Percentiles rank a stretch among this genome's conserved stretches.
These are phyloP conservation scores for Vitis hybrid DNA, from an alignment of 177 flowering plant species.

Conservation along the genomic window DNA sequence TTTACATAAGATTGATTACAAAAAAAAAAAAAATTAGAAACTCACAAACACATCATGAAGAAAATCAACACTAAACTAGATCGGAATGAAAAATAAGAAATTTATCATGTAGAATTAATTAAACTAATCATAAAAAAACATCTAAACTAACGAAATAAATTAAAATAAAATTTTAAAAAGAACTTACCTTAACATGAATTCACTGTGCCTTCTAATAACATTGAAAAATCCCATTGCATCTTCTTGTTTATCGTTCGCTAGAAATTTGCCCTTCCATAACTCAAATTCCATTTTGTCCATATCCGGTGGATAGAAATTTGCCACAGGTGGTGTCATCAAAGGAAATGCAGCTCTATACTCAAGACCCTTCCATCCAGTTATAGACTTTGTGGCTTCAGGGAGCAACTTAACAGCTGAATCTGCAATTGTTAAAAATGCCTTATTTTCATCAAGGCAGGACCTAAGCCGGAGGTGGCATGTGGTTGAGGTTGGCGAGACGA, in stretches of 20 bases:
- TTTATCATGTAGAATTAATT: too few relatives aligned
- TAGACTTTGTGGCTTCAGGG: conserved; percentile 55
- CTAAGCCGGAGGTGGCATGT: conserved; percentile 73
- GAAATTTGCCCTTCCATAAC: conserved; percentile 58
- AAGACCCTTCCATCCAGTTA: conserved; percentile 85
- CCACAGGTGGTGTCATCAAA: conserved; percentile 73
- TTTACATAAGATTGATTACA: too few relatives aligned
- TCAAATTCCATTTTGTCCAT: conserved; percentile 95
- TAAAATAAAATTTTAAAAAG: too few relatives aligned
- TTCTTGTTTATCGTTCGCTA: conserved; percentile 47
- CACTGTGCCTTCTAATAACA: conserved; percentile 73
- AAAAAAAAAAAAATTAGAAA: too few relatives aligned
- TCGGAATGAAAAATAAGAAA: too few relatives aligned
- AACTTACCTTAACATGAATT: conserved; percentile 14
- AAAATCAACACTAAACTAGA: too few relatives aligned
- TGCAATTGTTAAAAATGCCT: conserved; percentile 86
- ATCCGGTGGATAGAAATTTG: conserved; percentile 93
- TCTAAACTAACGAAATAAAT: too few relatives aligned
- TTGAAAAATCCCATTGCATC: conserved; percentile 73
- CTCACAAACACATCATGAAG: too few relatives aligned
- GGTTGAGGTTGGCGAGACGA: conserved; percentile 71
- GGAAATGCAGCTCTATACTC: conserved; percentile 89
- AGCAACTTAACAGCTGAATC: conserved; percentile 79
- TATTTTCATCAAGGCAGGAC: conserved; percentile 91
- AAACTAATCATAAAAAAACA: too few relatives aligned